These are phyloP conservation scores for Calvatia gigantea DNA, from an alignment of 768 basidiomycete species.

Conservation along the genomic window DNA sequence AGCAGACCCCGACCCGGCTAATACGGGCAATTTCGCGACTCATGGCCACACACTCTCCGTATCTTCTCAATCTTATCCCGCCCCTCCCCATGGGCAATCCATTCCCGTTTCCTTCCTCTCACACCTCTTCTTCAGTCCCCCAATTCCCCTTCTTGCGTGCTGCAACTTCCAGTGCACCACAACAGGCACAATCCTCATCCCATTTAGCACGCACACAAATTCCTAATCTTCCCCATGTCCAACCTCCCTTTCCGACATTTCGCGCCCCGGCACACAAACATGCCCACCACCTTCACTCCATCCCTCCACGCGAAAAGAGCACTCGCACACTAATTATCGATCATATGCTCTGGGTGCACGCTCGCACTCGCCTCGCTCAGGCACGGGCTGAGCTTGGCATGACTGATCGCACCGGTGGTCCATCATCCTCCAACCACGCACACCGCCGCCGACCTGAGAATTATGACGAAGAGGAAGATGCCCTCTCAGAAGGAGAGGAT, in stretches of 20 bases:
- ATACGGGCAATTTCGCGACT: neutral
- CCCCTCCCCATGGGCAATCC: conserved; percentile 8
- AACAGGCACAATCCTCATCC: neutral
- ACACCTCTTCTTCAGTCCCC: neutral
- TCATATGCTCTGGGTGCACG: conserved; percentile 84
- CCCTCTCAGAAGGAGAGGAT: conserved; percentile 62
- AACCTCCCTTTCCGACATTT: conserved; percentile 33
- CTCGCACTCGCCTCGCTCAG: conserved; percentile 60
- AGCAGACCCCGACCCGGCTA: neutral
- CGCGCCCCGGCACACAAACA: conserved; percentile 81
- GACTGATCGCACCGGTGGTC: conserved; percentile 76
- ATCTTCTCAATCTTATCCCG: neutral
- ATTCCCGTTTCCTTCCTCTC: neutral
- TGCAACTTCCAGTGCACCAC: neutral
- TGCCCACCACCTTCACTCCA: conserved; percentile 84
- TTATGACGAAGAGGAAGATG: conserved; percentile 72
- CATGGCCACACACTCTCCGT: neutral
- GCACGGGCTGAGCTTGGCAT: conserved; percentile 83
- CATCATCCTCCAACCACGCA: conserved; percentile 53
- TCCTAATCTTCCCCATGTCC: conserved; percentile 15
- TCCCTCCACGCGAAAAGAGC: conserved; percentile 86
- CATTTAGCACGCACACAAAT: neutral
- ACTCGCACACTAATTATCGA: conserved; percentile 85
- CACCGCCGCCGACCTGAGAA: conserved; percentile 71
- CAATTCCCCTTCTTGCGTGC: neutral